Evolutionary conservation across 2,329 filamentous ascomycete species (phyloP).

Genomic region (Juglanconis juglandina): DNA sequence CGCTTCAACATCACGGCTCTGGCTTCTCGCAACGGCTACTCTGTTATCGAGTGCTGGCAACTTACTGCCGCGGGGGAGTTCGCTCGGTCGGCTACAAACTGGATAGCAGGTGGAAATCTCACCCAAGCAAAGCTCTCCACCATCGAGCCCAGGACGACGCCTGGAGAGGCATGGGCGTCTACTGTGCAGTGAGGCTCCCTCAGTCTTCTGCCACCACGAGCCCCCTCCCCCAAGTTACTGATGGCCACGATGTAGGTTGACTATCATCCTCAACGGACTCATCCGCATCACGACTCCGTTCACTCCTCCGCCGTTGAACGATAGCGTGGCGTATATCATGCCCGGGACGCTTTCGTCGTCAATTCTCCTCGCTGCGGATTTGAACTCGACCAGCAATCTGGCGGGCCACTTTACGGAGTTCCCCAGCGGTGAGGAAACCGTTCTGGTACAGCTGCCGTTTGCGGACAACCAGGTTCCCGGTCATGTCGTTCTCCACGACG

Average conservation of each 20-base stretch:
- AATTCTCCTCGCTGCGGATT: slow-evolving; percentile 30
- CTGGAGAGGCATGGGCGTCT: slow-evolving; percentile 33
- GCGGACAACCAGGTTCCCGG: slow-evolving; percentile 23
- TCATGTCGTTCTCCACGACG: slow-evolving; percentile 29
- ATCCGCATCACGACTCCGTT: slow-evolving; percentile 30
- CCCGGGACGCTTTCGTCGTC: slow-evolving; percentile 30
- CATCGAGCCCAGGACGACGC: slow-evolving; percentile 28
- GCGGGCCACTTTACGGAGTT: slow-evolving; percentile 33
- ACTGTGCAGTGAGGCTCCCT: slow-evolving; percentile 26
- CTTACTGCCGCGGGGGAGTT: slow-evolving; percentile 23
- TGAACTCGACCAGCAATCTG: slow-evolving; percentile 24
- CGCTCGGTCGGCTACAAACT: slow-evolving; percentile 30
- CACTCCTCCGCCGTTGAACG: slow-evolving; percentile 16
- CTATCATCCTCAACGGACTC: slow-evolving; percentile 30
- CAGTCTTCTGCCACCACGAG: background rate
- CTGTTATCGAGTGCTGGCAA: slow-evolving; percentile 30
- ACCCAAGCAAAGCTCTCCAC: slow-evolving; percentile 29
- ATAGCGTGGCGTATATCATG: slow-evolving; percentile 27
- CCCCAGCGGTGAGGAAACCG: slow-evolving; percentile 30
- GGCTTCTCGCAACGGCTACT: slow-evolving; percentile 26
- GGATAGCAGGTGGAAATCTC: slow-evolving; percentile 25
- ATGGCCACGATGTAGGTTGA: slow-evolving; percentile 21
- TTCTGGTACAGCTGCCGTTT: slow-evolving; percentile 31
- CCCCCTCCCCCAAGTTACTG: background rate
- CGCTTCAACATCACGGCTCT: slow-evolving; percentile 29